Evolutionary conservation across 306 rosid genomes (phyloP), one percentile per base, ranked within the genome.

Genomic region (Ochetophila trinervis): DNA sequence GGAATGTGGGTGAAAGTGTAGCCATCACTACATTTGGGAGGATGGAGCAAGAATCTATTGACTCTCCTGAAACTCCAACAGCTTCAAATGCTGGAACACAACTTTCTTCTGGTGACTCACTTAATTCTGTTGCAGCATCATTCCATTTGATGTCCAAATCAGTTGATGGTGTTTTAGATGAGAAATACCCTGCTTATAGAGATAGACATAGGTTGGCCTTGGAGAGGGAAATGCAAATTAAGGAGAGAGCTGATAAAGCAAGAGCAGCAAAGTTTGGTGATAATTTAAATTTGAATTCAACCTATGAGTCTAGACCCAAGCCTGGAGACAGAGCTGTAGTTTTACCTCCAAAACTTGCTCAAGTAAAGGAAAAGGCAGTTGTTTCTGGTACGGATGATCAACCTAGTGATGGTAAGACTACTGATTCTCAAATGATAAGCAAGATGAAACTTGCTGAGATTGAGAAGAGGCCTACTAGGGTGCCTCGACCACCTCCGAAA

Each of bases 61-160:
- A 74, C 67, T 86, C 96, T 69, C 94, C 95, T 35, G 86, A 72
- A 70, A 82, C 85, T 70, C 82, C 89, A 16, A 69, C 74, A 70
- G 89, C 70, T 55, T 70, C 81, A 18, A 83, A 62, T 64, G 74
- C 87, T 35, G 77, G 85, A 68, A 84, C 83, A 36, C 79, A 67
- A 66, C 78, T 76, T 62, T 17, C 85, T 62, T 83, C 96, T 2
- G 75, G 72, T 36, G 85, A 87, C 61, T 79, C 94, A 50, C 72
- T 87, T 23, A 80, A 88, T 68, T 76, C 85, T 53, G 99, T 90
- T 60, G 71, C 87, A 60, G 1, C 91, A 56, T 94, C 99, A 55
- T 94, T 94, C 88, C 95, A 88, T 1, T 72, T 94, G 82, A 94
- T 94, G 97, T 94, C 99, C 45, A 94, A 88, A 81, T 90, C 98